These are phyloP conservation scores for Aspergillus piperis DNA, from an alignment of 2,329 filamentous ascomycete species.

Conservation along the genomic window DNA sequence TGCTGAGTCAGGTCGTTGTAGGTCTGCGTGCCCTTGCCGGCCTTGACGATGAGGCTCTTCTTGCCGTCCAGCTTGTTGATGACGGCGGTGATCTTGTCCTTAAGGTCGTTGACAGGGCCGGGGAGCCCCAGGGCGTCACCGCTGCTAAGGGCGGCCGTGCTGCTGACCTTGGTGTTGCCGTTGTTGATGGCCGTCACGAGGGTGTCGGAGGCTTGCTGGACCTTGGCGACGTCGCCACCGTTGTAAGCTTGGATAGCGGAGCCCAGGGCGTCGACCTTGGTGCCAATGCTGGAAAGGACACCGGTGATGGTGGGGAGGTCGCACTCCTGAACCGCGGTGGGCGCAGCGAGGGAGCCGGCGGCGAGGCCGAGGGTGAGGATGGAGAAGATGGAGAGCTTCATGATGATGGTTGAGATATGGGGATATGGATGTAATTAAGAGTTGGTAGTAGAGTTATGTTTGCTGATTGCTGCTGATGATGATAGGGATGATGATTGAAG, in stretches of 20 bases:
- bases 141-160: slow-evolving; percentile 2
- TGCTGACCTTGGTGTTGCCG: slow-evolving; percentile 14
- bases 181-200: slow-evolving; percentile 17
- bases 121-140: slow-evolving; percentile 19
- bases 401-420: background rate
- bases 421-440: background rate
- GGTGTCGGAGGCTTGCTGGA: slow-evolving; percentile 11
- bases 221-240: slow-evolving; percentile 11
- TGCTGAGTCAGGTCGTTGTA: slow-evolving; percentile 10
- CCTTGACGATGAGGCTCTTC: slow-evolving; percentile 11
- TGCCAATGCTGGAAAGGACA: slow-evolving; percentile 15
- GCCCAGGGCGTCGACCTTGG: slow-evolving; percentile 17
- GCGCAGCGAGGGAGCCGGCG: slow-evolving; percentile 14
- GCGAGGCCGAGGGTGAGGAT: slow-evolving; percentile 10
- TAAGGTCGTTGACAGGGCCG: slow-evolving; percentile 15
- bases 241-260: slow-evolving; percentile 12
- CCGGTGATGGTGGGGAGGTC: slow-evolving; percentile 16
- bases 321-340: slow-evolving; percentile 11
- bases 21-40: slow-evolving; percentile 14
- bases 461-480: background rate
- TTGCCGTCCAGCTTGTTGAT: slow-evolving; percentile 9
- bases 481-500: background rate
- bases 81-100: slow-evolving; percentile 8
- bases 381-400: slow-evolving; percentile 12
- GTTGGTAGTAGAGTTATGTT: background rate